Evolutionary conservation across 768 basidiomycete genomes (phyloP).

Genomic region (Mycena haematopus): DNA sequence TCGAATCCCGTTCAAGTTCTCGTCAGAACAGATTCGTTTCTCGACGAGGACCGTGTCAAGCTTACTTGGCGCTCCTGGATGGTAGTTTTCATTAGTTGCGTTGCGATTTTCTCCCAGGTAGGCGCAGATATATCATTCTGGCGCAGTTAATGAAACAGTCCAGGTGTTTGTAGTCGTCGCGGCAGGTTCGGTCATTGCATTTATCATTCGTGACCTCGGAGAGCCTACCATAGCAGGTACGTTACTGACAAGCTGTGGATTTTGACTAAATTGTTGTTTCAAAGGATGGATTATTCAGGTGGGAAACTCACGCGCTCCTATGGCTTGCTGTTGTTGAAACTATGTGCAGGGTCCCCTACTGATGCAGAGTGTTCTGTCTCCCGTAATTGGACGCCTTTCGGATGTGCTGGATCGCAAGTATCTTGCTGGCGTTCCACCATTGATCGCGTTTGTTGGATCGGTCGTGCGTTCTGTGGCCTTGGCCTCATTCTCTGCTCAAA

Average conservation of each 20-base stretch:
- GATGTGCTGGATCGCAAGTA: slow-evolving; percentile 33
- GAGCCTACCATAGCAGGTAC: slow-evolving; percentile 27
- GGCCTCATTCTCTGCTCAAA: neutral
- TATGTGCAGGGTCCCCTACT: slow-evolving; percentile 26
- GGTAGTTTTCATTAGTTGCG: slow-evolving; percentile 27
- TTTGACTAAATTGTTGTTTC: neutral
- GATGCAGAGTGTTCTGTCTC: slow-evolving; percentile 30
- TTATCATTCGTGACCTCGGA: slow-evolving; percentile 30
- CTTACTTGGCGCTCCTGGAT: slow-evolving; percentile 32
- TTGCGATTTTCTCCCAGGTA: slow-evolving; percentile 25
- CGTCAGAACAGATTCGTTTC: slow-evolving; percentile 25
- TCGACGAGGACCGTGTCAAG: slow-evolving; percentile 19
- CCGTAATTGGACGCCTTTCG: slow-evolving; percentile 28
- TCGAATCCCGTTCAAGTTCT: neutral
- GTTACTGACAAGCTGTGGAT: neutral
- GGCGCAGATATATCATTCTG: neutral
- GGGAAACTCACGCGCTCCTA: neutral
- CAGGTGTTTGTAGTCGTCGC: slow-evolving; percentile 27
- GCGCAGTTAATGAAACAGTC: neutral
- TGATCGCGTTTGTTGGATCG: slow-evolving; percentile 31
- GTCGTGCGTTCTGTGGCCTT: slow-evolving; percentile 18
- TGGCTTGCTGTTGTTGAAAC: neutral
- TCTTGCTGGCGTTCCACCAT: slow-evolving; percentile 27
- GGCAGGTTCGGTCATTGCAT: slow-evolving; percentile 29
- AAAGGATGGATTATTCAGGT: slow-evolving; percentile 31